A percentile compares a stretch with the other conserved stretches of the same genome.
Conservation (phyloP, 371 early-diverging fungal genomes). For the Mortierella sp. region DNA sequence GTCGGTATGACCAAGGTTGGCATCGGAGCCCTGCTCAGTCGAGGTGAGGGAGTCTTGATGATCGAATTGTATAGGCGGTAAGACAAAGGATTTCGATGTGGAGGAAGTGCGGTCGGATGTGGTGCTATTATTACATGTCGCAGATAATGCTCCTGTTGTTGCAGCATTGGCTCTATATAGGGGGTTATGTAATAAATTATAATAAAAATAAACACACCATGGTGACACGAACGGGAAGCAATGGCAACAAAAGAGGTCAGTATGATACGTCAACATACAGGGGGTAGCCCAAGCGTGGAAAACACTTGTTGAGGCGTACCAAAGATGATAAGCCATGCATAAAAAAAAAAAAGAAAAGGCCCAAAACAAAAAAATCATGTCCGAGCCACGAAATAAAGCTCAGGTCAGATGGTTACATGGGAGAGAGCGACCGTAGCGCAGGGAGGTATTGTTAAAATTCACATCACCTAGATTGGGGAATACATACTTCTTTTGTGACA, state of each 20-base stretch:
- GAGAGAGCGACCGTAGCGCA: conserved; percentile 15
- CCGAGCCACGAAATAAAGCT: conserved; percentile 4
- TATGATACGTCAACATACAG: conserved; percentile 16
- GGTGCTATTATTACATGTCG: conserved; percentile 11
- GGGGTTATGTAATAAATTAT: conserved; percentile 10
- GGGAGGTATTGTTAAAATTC: not conserved
- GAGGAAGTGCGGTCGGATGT: conserved; percentile 8
- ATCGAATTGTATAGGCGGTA: conserved; percentile 17
- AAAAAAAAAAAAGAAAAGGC: conserved; percentile 11
- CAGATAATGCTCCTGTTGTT: conserved; percentile 11
- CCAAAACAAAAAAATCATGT: not conserved
- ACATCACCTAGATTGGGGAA: not conserved
- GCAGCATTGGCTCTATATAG: conserved; percentile 16
- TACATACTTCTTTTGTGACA: conserved; percentile 26
- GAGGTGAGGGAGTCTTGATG: conserved; percentile 1
- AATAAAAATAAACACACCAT: conserved; percentile 4
- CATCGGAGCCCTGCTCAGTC: not conserved
- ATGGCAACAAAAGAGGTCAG: conserved; percentile 24
- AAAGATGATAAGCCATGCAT: not conserved
- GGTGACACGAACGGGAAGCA: conserved; percentile 33
- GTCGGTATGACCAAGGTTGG: not conserved
- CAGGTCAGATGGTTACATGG: conserved; percentile 27
- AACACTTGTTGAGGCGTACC: not conserved
- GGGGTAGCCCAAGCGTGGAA: conserved; percentile 19
- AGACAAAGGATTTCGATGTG: conserved; percentile 16